Evolutionary conservation across 2,329 filamentous ascomycete species (phyloP), one percentile per base, ranked within the genome.

Genomic region (Alternaria sp.): DNA sequence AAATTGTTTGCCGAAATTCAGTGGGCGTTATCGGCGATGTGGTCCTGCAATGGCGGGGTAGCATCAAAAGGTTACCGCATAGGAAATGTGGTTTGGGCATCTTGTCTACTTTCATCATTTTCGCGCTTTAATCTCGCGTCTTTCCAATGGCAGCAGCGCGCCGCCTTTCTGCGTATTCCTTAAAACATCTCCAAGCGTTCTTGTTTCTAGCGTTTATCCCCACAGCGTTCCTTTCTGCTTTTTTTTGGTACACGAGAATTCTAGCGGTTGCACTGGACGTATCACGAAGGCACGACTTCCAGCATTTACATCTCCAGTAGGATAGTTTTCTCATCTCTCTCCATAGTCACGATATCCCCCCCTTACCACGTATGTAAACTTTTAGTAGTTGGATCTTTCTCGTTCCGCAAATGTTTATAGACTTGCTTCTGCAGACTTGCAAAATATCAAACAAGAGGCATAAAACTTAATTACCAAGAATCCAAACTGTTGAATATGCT

Each of bases 201-300:
- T 53, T 51, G 37, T 50, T 49, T 52, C 36, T 50, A 56, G 51
- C 46, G 46, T 42, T 51, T 29, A 24, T 46, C 24, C 28, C 13
- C 21, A 23, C 44, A 46, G 29, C 29, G 21, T 14, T 28, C 5
- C 26, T 28, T 28, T 17, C 17, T 17, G 17, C 17, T 17, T 17
- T 17, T 17, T 56, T 44, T 46, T 50, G 26, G 17, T 14, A 14
- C 42, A 14, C 33, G 23, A 37, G 33, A 36, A 23, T 46, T 26
- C 23, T 39, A 21, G 34, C 31, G 40, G 40, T 44, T 39, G 34
- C 49, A 23, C 29, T 46, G 17, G 41, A 48, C 52, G 40, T 54
- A 39, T 62, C 29, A 67, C 64, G 64, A 63, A 63, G 62, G 63
- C 55, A 67, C 61, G 64, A 65, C 60, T 65, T 63, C 62, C 58